Evolutionary conservation across 2,329 filamentous ascomycete species (phyloP), one percentile per base, ranked within the genome.

Genomic region (Shiraia bambusicola): DNA sequence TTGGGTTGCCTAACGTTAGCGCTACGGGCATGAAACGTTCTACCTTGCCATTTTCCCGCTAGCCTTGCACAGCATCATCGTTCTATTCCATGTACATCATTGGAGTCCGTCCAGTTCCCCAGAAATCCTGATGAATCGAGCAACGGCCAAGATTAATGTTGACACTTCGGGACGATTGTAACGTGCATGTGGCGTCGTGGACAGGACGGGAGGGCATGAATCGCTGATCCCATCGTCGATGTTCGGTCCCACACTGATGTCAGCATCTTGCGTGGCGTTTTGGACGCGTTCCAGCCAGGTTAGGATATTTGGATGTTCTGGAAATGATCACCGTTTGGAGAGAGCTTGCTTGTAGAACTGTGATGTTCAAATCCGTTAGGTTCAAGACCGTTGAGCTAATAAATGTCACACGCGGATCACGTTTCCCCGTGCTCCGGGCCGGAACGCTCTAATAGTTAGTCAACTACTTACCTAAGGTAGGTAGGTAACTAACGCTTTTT

Each of bases 371-470:
- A 24, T 29, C 22, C 43, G 48, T 53, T 51, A 22, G 28, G 30
- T 42, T 50, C 48, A 38, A 29, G 37, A 34, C 27, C 50, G 50
- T 51, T 48, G 40, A 30, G 34, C 38, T 41, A 34, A 44, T 28
- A 31, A 31, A 16, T 33, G 14, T 40, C 16, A 38, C 34, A 19
- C 34, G 44, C 38, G 45, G 42, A 34, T 30, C 32, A 33, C 39
- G 45, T 28, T 45, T 33, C 36, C 45, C 45, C 47, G 45, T 12
- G n/a, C 13, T 8, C 41, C 45, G 41, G 45, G 31, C 50, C 45
- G 40, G 34, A 27, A 22, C 17, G 15, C 39, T 36, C 17, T n/a
- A n/a, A n/a, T n/a, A n/a, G n/a, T n/a, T n/a, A n/a, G n/a, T n/a
- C n/a, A n/a, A n/a, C n/a, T n/a, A n/a, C n/a, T n/a, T n/a, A n/a